These are phyloP conservation scores for Suhomyces choctaworum DNA, from an alignment of 1,139 yeast genomes.

Conservation along the genomic window DNA sequence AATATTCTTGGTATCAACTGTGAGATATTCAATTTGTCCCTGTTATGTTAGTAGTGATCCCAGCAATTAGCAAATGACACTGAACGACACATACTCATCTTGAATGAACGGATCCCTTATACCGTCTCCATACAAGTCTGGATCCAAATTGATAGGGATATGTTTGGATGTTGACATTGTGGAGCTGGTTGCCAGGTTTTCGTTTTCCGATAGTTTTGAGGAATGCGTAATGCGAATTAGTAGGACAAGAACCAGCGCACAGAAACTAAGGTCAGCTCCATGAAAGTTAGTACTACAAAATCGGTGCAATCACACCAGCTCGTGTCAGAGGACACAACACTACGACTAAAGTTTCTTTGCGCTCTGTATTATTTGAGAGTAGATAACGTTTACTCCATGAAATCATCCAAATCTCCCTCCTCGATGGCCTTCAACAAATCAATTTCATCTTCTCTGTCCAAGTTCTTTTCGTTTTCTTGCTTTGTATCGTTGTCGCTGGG, in stretches of 20 bases:
- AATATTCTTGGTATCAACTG: conserved; percentile 46
- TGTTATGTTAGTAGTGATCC: conserved; percentile 17
- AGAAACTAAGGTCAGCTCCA: no score
- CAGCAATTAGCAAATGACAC: conserved; percentile 10
- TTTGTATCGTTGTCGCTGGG: conserved; percentile 49
- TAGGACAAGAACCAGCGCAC: no score
- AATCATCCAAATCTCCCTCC: conserved; percentile 52
- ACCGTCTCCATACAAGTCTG: conserved; percentile 28
- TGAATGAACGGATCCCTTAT: conserved; percentile 40
- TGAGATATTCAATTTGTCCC: conserved; percentile 39
- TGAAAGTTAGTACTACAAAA: no score
- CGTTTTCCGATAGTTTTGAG: no score
- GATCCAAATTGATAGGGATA: conserved; percentile 23
- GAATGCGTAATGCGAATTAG: no score
- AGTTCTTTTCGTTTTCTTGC: conserved; percentile 23
- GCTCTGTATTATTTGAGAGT: no score
- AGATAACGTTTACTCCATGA: conserved; percentile 45
- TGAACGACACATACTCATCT: conserved; percentile 47
- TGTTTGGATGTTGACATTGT: conserved; percentile 7
- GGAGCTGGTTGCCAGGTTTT: no score
- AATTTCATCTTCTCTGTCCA: conserved; percentile 42
- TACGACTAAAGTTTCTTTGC: no score
- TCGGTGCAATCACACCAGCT: no score
- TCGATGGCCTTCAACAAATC: conserved; percentile 50
- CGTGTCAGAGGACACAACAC: no score